Conservation (phyloP, 1,139 yeast species). For the Magnusiomyces magnusii region DNA sequence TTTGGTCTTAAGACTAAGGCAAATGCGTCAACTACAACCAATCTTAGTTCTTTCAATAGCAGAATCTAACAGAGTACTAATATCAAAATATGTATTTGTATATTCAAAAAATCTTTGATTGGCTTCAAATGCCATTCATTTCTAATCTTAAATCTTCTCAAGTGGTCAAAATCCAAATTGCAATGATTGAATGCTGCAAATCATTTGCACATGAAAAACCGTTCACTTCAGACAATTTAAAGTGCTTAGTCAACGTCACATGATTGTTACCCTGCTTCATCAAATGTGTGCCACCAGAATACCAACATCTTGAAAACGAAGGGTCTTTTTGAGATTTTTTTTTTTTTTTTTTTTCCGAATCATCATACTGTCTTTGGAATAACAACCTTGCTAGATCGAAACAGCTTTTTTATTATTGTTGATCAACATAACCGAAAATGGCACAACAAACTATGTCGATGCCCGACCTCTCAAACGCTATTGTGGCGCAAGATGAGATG, state of each 20-base stretch:
- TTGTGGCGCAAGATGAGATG: slow-evolving; percentile 98
- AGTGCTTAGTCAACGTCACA: background rate
- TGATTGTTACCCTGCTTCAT: background rate
- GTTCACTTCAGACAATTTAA: background rate
- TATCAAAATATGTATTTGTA: slow-evolving; percentile 95
- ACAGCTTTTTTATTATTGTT: background rate
- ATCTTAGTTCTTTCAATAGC: slow-evolving; percentile 41
- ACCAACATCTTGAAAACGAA: background rate
- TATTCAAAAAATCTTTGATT: too few species aligned
- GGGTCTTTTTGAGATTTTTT: background rate
- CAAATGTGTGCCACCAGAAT: background rate
- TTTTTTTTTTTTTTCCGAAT: background rate
- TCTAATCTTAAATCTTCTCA: too few species aligned
- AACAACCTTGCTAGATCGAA: background rate
- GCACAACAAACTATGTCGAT: slow-evolving; percentile 42
- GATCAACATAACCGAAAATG: slow-evolving; percentile 6
- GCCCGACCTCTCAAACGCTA: slow-evolving; percentile 97
- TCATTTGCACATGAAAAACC: background rate
- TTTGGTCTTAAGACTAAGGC: slow-evolving; percentile 78
- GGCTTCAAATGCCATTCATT: too few species aligned
- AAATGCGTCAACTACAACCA: slow-evolving; percentile 76
- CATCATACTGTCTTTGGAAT: background rate
- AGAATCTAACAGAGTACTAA: slow-evolving; percentile 83
- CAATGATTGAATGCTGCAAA: too few species aligned
- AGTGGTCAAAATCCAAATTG: too few species aligned